Evolutionary conservation across 495 filamentous ascomycete genomes (phyloP).

Genomic region (Lentithecium fluviatile): DNA sequence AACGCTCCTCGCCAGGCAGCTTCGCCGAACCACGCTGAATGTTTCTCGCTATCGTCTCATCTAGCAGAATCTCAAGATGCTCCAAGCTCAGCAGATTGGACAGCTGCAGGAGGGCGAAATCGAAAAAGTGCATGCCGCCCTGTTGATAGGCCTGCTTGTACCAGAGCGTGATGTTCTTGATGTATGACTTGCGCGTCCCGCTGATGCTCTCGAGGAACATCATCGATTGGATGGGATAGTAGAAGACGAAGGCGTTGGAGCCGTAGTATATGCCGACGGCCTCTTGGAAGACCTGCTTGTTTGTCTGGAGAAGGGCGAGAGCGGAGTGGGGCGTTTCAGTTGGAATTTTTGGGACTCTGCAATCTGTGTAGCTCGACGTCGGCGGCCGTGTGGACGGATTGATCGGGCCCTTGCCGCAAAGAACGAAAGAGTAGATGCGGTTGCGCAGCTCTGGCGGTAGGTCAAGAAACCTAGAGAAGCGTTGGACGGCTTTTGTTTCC

Average conservation of each 20-base stretch:
- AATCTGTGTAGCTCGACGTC: too few relatives aligned
- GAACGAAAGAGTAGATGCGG: slow-evolving; percentile 1
- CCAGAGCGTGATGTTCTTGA: slow-evolving; percentile 15
- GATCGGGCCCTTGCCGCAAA: background rate
- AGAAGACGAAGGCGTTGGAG: slow-evolving; percentile 14
- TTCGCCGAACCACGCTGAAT: background rate
- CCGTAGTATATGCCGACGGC: slow-evolving; percentile 6
- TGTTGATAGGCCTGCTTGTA: background rate
- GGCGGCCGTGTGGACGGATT: background rate
- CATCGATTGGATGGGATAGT: slow-evolving; percentile 8
- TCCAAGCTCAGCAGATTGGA: background rate
- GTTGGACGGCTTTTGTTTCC: too few relatives aligned
- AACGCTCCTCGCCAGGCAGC: background rate
- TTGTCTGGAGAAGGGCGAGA: slow-evolving; percentile 1
- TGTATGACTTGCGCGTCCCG: background rate
- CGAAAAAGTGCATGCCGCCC: slow-evolving; percentile 1
- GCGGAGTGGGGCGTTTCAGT: background rate
- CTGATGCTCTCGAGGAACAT: slow-evolving; percentile 3
- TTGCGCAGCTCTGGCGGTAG: slow-evolving; percentile 15
- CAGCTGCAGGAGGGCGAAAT: background rate
- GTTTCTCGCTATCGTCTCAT: background rate
- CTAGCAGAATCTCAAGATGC: background rate
- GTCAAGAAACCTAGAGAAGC: slow-evolving; percentile 14
- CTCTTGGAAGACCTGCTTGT: slow-evolving; percentile 10
- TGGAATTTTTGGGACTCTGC: too few relatives aligned